Evolutionary conservation across 306 rosid species (phyloP), one percentile per base, ranked within the genome.

Genomic region (Sphenostylis stenocarpa): DNA sequence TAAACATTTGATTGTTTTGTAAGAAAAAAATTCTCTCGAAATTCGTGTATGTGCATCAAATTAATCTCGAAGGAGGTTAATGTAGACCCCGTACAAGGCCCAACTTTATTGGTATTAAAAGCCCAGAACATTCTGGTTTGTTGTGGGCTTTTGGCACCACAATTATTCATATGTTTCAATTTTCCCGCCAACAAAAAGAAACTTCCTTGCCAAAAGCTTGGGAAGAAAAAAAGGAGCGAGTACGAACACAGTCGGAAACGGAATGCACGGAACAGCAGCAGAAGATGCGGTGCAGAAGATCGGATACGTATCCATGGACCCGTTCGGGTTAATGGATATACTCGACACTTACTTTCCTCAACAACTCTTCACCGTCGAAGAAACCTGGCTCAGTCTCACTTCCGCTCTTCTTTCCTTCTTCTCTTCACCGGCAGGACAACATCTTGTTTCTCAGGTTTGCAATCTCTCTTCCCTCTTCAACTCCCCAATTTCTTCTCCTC

Each of bases 371-470:
- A 81, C 88, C 7, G 73, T 89, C 71, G 93, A 95, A 49, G 83
- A 89, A n/a, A 73, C 82, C 65, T 89, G 87, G 83, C 79, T 87
- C 75, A 76, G 77, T 49, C 92, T 95, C 90, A 76, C 81, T 4
- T 76, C 87, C 43, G 79, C 84, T 75, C 93, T 95, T 84, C 2
- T 81, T 62, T 51, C 70, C 76, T 90, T 92, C 85, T 87, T 92
- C 67, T 88, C 90, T 19, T 85, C 96, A 23, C 77, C 83, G 0
- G 28, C 75, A 0, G 92, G 91, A 17, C 82, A 83, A 61, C 48
- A 43, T 70, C 67, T 89, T 61, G 80, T 69, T 76, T 89, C 94
- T 34, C 94, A 92, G 89, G 98, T 86, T 14, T 24, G 4, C 73
- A 23, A 6, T 23, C 24, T 26, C 53, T 75, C 33, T 58, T 53